These are phyloP conservation scores for Mollisia scopiformis DNA, from an alignment of 2,329 filamentous ascomycete genomes.

Conservation along the genomic window DNA sequence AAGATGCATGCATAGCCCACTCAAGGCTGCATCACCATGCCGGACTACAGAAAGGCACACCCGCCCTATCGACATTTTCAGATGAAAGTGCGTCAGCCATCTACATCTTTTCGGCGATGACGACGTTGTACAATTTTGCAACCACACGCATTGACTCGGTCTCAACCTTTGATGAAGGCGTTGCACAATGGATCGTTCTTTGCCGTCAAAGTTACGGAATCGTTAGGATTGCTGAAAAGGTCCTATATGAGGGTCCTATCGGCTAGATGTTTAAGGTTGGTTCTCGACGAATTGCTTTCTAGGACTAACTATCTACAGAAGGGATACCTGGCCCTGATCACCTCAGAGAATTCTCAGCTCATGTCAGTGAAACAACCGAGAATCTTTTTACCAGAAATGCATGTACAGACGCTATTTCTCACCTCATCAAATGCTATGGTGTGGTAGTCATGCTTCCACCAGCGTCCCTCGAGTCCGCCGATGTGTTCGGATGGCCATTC, in stretches of 20 bases:
- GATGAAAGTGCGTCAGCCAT: constrained; percentile 38
- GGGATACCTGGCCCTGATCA: constrained; percentile 7
- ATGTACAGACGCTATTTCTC: constrained; percentile 26
- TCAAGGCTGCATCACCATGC: constrained; percentile 40
- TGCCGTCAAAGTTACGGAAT: constrained; percentile 40
- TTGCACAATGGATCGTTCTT: constrained; percentile 42
- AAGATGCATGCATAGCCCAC: constrained; percentile 41
- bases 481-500: constrained; percentile 24
- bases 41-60: constrained; percentile 32
- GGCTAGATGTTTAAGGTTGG: constrained; percentile 35
- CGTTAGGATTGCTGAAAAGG: constrained; percentile 32
- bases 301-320: constrained; percentile 1
- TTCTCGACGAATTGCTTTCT: constrained; percentile 10
- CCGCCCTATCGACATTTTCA: constrained; percentile 36
- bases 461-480: constrained; percentile 12
- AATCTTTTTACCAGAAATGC: constrained; percentile 19
- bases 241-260: constrained; percentile 25
- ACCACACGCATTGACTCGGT: constrained; percentile 37
- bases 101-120: constrained; percentile 42
- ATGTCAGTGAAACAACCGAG: constrained; percentile 21
- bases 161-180: constrained; percentile 34
- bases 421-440: constrained; percentile 10
- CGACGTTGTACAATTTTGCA: constrained; percentile 41
- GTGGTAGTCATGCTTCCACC: constrained; percentile 8
- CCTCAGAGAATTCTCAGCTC: constrained; percentile 6